Conservation (phyloP, 495 filamentous ascomycete genomes). For the Podospora appendiculata region DNA sequence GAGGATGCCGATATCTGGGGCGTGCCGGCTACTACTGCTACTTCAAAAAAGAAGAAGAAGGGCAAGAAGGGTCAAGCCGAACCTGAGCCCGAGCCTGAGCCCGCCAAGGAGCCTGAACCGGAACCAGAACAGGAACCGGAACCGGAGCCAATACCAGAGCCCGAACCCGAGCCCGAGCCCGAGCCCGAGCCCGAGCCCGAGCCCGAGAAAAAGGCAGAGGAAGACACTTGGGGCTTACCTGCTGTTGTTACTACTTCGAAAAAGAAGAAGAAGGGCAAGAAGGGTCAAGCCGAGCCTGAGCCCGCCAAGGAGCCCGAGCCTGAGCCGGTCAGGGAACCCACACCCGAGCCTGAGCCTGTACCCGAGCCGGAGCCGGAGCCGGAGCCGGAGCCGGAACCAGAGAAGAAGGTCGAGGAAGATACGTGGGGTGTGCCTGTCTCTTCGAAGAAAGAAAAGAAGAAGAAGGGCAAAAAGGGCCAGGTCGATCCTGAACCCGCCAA, state of each 20-base stretch:
- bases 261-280: slow-evolving; percentile 27
- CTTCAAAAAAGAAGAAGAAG: slow-evolving; percentile 13
- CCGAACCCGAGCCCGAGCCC: slow-evolving; percentile 5
- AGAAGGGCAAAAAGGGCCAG: slow-evolving; percentile 19
- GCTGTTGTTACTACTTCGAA: slow-evolving; percentile 2
- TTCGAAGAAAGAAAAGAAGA: slow-evolving; percentile 23
- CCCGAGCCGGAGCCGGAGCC: slow-evolving; percentile 11
- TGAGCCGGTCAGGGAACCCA: slow-evolving; percentile 7
- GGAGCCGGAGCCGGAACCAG: slow-evolving; percentile 16
- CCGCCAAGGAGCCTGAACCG: slow-evolving; percentile 5
- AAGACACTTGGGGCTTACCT: slow-evolving; percentile 13
- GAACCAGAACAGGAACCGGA: slow-evolving; percentile 6
- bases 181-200: slow-evolving; percentile 12
- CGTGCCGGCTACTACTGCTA: background rate
- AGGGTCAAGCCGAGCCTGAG: slow-evolving; percentile 8
- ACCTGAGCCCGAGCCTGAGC: slow-evolving; percentile 8
- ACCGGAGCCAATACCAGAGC: slow-evolving; percentile 7
- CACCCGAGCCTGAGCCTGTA: slow-evolving; percentile 12
- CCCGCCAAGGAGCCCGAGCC: slow-evolving; percentile 14
- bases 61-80: slow-evolving; percentile 11
- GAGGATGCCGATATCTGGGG: background rate
- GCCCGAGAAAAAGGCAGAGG: slow-evolving; percentile 4
- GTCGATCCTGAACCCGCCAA: slow-evolving; percentile 7
- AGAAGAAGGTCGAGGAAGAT: slow-evolving; percentile 18
- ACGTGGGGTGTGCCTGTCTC: slow-evolving; percentile 6